Base-by-base conservation (phyloP, 2,329 filamentous ascomycete species). In the Neonectria punicea region DNA sequence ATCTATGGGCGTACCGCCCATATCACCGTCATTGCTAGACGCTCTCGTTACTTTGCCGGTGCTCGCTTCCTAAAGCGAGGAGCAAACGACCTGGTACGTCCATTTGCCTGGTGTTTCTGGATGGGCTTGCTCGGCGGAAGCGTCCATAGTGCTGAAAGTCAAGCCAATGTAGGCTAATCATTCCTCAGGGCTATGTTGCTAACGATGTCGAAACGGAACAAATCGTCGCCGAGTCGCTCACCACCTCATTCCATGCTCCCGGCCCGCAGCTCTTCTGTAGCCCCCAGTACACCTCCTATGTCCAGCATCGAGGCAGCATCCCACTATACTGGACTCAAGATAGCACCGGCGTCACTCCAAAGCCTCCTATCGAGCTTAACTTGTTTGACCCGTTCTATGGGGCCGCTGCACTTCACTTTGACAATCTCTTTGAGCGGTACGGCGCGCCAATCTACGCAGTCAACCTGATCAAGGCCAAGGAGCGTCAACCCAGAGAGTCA, bases 201-300 rank as follows among this genome's bases (percentile, higher is more conserved):
- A 99, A 99, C 76, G 97, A 99, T 79, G 96, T 99, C 25, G 97
- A 99, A 80, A 98, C 96, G 1, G 96, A 99, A 80, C 96, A 99
- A 78, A 98, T 99, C 65, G 94, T 99, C 5, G 96, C 94, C 0
- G 96, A 99, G 76, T 93, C 94, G 73, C 84, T 95, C 55, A 98
- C 94, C 0, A 99, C 96, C 1, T 98, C 96, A 0, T 98, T 99
- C 72, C 96, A 99, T 80, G 92, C 93, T 3, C 93, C 96, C 5
- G 95, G 94, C 0, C 93, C 92, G 3, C 89, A 89, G 53, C 86
- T 97, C 11, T 98, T 93, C 77, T 90, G 93, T 5, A 98, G 92
- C 74, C 93, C 95, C 1, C 92, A 93, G 30, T 98, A 95, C 78
- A 98, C 96, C 4, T 98, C 96, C 0, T 98, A 97, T 78, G 91